These are phyloP conservation scores for Lagenaria siceraria DNA, from an alignment of 306 rosid species.

Conservation along the genomic window DNA sequence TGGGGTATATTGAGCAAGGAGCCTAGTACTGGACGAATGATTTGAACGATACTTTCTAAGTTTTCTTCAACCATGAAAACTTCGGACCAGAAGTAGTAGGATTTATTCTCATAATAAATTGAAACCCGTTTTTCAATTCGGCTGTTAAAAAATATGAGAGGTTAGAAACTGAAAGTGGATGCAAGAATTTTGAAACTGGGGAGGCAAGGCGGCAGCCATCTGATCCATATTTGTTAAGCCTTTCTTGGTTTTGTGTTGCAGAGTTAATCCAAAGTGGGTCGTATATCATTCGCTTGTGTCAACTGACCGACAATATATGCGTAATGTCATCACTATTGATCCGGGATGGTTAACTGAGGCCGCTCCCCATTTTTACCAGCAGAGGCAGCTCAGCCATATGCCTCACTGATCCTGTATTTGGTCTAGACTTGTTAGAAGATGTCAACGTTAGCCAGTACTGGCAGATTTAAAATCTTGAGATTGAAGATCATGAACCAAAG, in stretches of 20 bases:
- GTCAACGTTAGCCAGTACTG: too few species aligned
- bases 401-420: conserved; percentile 13
- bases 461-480: too few species aligned
- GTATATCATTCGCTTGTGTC: conserved; percentile 66
- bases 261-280: conserved; percentile 95
- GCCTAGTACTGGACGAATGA: too few species aligned
- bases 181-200: not conserved
- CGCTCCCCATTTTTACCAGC: conserved; percentile 84
- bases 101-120: too few species aligned
- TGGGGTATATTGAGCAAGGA: not conserved
- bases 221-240: not conserved
- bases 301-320: conserved; percentile 82
- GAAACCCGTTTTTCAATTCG: not conserved
- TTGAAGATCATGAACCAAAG: too few species aligned
- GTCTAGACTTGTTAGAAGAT: not conserved
- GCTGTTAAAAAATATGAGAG: not conserved
- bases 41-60: too few species aligned
- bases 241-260: conserved; percentile 17
- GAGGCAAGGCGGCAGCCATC: not conserved
- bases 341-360: conserved; percentile 69
- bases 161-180: not conserved
- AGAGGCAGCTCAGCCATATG: conserved; percentile 35
- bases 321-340: conserved; percentile 71
- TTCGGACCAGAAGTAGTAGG: too few species aligned
- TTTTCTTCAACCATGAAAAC: too few species aligned